Conservation (phyloP, 257 asterid species). For the Ajuga chamaepitys region DNA sequence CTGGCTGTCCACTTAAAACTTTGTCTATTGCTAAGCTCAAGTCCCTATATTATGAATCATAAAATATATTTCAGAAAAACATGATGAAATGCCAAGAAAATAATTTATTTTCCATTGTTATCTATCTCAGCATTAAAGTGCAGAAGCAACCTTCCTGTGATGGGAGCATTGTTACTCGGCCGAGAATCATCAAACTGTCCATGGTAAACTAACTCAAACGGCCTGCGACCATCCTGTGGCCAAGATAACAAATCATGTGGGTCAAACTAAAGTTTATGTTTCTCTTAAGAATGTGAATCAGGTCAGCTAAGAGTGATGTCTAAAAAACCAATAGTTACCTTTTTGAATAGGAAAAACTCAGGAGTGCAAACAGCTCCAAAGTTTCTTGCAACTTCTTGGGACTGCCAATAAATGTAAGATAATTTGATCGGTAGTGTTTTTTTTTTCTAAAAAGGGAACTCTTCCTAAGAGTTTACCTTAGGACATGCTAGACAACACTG, state of each 20-base stretch:
- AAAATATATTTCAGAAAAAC: background rate
- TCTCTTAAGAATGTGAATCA: background rate
- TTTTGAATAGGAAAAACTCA: constrained; percentile 82
- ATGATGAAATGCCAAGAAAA: background rate
- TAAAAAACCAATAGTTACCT: constrained; percentile 36
- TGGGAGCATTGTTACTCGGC: constrained; percentile 48
- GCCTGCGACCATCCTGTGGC: constrained; percentile 83
- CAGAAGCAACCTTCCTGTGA: constrained; percentile 73
- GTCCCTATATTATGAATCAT: constrained; percentile 43
- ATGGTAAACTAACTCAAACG: constrained; percentile 88
- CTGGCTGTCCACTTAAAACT: constrained; percentile 74
- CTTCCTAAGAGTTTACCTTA: background rate
- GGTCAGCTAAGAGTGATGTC: background rate
- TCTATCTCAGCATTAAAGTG: background rate
- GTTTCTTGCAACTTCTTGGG: constrained; percentile 79
- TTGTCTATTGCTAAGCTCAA: constrained; percentile 77
- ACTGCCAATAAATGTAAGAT: constrained; percentile 31
- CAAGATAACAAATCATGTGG: background rate
- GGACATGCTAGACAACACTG: background rate
- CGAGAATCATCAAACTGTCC: constrained; percentile 96
- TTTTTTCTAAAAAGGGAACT: background rate
- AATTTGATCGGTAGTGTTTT: background rate
- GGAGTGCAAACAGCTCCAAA: constrained; percentile 97
- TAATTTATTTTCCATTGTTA: background rate
- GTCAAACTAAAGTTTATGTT: background rate